Percentiles rank a stretch among this genome's conserved stretches.
These are phyloP conservation scores for Fusarium sp. DNA, from an alignment of 2,329 filamentous ascomycete genomes.

Conservation along the genomic window DNA sequence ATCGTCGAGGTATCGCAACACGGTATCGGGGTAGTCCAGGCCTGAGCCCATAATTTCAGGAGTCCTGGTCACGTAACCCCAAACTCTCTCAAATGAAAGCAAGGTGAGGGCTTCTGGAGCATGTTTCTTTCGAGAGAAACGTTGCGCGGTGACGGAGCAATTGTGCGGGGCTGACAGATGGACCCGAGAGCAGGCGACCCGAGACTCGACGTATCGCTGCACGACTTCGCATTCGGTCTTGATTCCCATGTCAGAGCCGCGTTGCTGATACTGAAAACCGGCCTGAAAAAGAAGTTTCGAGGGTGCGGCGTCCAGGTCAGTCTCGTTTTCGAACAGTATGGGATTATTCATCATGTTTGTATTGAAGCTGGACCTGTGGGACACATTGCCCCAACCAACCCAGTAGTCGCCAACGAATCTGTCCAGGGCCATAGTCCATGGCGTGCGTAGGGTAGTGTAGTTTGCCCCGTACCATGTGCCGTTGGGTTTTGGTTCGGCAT, in stretches of 20 bases:
- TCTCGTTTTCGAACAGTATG: neutral
- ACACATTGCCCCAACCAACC: neutral
- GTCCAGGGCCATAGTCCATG: neutral
- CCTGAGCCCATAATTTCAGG: neutral
- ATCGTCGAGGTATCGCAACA: neutral
- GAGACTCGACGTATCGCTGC: conserved; percentile 3
- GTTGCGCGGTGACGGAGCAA: neutral
- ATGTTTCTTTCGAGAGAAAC: neutral
- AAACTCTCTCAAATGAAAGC: neutral
- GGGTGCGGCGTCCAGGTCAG: neutral
- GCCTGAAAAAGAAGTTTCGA: neutral
- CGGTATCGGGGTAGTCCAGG: neutral
- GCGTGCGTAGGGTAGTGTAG: neutral
- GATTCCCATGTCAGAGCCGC: neutral
- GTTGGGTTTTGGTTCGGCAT: neutral
- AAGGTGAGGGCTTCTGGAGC: neutral
- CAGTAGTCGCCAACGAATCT: neutral
- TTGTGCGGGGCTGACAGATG: neutral
- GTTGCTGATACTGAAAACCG: neutral
- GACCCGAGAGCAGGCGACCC: neutral
- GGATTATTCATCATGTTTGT: neutral
- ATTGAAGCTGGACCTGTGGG: neutral
- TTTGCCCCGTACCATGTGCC: neutral
- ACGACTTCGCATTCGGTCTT: neutral
- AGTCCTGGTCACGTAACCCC: neutral